Conservation (phyloP, 495 filamentous ascomycete genomes). For the Evansstolkia leycettana region DNA sequence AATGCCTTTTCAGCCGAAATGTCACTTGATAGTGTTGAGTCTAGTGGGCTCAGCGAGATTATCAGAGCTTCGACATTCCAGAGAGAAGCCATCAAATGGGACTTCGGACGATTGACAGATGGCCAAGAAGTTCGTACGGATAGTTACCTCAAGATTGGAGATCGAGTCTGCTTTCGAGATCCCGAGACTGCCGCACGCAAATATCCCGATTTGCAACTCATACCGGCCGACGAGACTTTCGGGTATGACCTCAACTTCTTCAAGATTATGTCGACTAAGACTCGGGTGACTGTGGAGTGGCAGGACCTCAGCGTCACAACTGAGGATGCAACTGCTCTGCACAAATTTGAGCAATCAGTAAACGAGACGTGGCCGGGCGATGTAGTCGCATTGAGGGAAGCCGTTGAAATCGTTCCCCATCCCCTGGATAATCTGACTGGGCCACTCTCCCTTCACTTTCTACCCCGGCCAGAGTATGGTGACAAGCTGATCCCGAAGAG, state of each 20-base stretch:
- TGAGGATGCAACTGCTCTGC: slow-evolving; percentile 27
- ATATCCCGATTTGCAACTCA: slow-evolving; percentile 28
- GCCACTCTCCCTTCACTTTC: neutral
- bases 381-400: slow-evolving; percentile 35
- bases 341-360: too few relatives aligned
- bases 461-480: neutral
- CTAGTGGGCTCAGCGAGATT: too few relatives aligned
- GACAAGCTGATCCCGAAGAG: slow-evolving; percentile 20
- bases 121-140: slow-evolving; percentile 6
- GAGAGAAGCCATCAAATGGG: slow-evolving; percentile 12
- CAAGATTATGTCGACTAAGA: slow-evolving; percentile 30
- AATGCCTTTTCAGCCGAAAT: slow-evolving; percentile 26
- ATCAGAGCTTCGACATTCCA: slow-evolving; percentile 11
- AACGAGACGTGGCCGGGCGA: slow-evolving; percentile 43
- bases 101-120: slow-evolving; percentile 11
- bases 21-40: slow-evolving; percentile 1
- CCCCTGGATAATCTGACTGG: neutral
- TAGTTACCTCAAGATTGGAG: slow-evolving; percentile 20
- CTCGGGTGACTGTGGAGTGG: slow-evolving; percentile 42
- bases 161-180: slow-evolving; percentile 42
- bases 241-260: slow-evolving; percentile 50
- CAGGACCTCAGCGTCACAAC: slow-evolving; percentile 42
- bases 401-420: slow-evolving; percentile 8
- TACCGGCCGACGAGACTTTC: slow-evolving; percentile 34
- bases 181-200: slow-evolving; percentile 30